Evolutionary conservation across 345 rosid genomes (phyloP), one percentile per base, ranked within the genome.

Genomic region (Gossypium arboreum): DNA sequence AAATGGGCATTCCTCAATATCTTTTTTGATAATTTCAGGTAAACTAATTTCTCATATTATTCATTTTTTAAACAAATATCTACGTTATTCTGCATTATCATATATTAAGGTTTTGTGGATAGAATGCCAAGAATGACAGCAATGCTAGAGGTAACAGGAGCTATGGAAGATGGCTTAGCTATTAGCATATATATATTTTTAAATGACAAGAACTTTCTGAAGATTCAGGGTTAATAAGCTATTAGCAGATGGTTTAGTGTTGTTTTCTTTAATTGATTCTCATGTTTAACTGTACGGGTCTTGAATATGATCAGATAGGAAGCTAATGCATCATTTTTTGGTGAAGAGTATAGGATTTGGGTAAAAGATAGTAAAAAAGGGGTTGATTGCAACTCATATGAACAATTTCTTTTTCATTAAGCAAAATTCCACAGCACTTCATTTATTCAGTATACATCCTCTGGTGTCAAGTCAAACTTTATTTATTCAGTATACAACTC

Each of bases 11-110:
- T 61, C 66, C 20, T 7, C 20, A 2, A 27, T 13, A 27, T 61
- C 66, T 15, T 61, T 61, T 12, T 61, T 61, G 66, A 61, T 60
- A 27, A 27, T 27, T 61, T 60, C 64, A 60, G 41, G 27, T 60
- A 2, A 12, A 24, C 39, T 1, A 20, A 67, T 20, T 20, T 67
- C 18, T 63, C 48, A 39, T 63, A 4, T 63, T 7, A 68, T 57
- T 57, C 61, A 24, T 27, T 57, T 20, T 88, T 39, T 43, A 44
- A 44, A 66, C 52, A 44, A 44, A 44, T 66, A 44, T 17, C 70
- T n/a, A 11, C 24, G n/a, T 10, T 22, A 57, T 57, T 57, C 61
- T 22, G 47, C 50, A n/a, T 3, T 57, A 20, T 57, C 11, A 11
- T 17, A 29, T 41, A 4, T 41, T 43, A 18, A 41, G 25, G 69